Evolutionary conservation across 192 early-diverging fungal genomes (phyloP), one percentile per base, ranked within the genome.

Genomic region (Linnemannia hyalina): DNA sequence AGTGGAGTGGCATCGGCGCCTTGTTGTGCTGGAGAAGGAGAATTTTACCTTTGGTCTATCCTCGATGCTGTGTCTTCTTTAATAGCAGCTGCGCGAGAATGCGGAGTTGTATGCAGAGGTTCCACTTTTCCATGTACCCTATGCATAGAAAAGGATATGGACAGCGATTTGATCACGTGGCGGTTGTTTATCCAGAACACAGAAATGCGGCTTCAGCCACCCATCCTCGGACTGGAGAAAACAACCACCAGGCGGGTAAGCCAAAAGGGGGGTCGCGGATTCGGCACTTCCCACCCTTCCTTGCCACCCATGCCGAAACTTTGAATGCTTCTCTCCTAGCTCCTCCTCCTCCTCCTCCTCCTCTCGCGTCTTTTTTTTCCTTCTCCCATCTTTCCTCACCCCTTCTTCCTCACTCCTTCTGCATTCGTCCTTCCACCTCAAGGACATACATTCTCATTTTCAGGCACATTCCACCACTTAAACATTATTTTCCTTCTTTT

Each of bases 171-270:
- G 3, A 11, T 65, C 60, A 65, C 60, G 60, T 32, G 60, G 29
- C 3, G 11, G 11, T 65, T 65, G 60, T 65, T 65, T 65, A 65
- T 65, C n/a, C 11, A 65, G 10, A 65, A 65, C 10, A 18, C 3
- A 52, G 49, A 52, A 52, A 52, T 52, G 49, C 26, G 11, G 23
- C 26, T 15, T 29, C 60, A 65, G 60, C 60, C 60, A 65, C 60
- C 49, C 60, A 29, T 65, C 32, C 60, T 65, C 60, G 60, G 60
- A 65, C 60, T 65, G 60, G 29, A 15, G 32, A 65, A 65, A 65
- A 65, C n/a, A 52, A 57, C 55, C 54, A 63, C 60, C 60, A 65
- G n/a, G 26, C 60, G 60, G 60, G 60, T 65, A 65, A 65, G 60
- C 60, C n/a, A 9, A 65, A 29, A 29, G 35, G 60, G n/a, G 22